phyloP scores from a whole-genome alignment of 202 grass and related monocot species.

The Zoysia matrella region DNA sequence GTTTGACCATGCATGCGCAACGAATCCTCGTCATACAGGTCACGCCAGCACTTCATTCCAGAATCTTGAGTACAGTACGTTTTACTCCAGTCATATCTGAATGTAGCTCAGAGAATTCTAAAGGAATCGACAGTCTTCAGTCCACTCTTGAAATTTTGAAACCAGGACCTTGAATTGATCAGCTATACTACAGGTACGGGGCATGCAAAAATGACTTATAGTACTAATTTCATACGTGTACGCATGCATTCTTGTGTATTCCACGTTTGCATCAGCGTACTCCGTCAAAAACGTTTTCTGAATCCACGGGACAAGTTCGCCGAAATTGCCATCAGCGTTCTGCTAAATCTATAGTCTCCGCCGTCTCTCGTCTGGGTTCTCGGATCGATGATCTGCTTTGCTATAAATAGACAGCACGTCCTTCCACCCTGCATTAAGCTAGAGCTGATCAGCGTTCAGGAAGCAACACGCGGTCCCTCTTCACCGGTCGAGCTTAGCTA shows the following conservation, averaged over 20 bases:
- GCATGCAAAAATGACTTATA: too few relatives aligned
- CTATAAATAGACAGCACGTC: conserved; percentile 8
- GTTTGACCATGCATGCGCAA: too few relatives aligned
- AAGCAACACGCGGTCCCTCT: neutral
- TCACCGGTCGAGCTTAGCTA: neutral
- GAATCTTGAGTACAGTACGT: neutral
- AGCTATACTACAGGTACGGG: too few relatives aligned
- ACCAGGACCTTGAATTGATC: too few relatives aligned
- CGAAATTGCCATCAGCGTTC: conserved; percentile 4
- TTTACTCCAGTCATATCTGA: neutral
- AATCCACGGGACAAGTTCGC: neutral
- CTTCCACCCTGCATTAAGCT: neutral
- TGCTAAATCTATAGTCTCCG: neutral
- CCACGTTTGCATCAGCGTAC: neutral
- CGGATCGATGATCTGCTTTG: neutral
- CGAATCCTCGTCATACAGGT: too few relatives aligned
- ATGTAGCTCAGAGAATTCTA: neutral
- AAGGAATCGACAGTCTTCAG: neutral
- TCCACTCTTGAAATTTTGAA: conserved; percentile 25
- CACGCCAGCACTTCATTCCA: too few relatives aligned
- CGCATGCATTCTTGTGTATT: neutral
- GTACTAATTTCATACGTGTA: neutral
- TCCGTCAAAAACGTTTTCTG: conserved; percentile 41
- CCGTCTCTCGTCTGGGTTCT: neutral
- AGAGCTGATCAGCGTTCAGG: neutral